A percentile compares a stretch with the other conserved stretches of the same genome.
phyloP scores from a whole-genome alignment of 2,329 filamentous ascomycete genomes.

The Decorospora gaudefroyi region DNA sequence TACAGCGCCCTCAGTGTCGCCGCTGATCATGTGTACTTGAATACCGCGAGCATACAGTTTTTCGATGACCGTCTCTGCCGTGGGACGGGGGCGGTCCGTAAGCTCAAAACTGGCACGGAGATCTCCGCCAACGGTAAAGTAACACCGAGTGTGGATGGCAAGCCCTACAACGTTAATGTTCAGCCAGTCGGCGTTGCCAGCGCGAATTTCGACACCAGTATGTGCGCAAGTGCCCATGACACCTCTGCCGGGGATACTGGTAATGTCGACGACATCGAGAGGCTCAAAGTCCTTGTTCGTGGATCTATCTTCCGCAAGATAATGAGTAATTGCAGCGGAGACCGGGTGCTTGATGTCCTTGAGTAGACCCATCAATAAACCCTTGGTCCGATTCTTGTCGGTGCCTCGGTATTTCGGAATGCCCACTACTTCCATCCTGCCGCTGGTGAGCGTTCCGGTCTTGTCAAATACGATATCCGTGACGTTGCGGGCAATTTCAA shows the following conservation, averaged over 20 bases:
- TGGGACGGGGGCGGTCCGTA: constrained; percentile 54
- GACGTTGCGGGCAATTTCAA: constrained; percentile 65
- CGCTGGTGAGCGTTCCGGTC: constrained; percentile 73
- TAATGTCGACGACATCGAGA: constrained; percentile 30
- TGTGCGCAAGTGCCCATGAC: constrained; percentile 48
- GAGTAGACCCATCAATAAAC: constrained; percentile 49
- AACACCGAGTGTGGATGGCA: constrained; percentile 43
- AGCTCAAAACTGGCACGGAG: constrained; percentile 59
- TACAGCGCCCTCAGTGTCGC: constrained; percentile 59
- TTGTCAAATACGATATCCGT: constrained; percentile 78
- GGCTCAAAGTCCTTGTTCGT: constrained; percentile 12
- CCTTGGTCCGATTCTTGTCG: constrained; percentile 17
- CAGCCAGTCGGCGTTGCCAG: constrained; percentile 57
- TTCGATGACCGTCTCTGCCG: constrained; percentile 57
- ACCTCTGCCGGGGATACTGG: constrained; percentile 51
- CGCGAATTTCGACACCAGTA: constrained; percentile 40
- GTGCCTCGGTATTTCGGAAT: constrained; percentile 22
- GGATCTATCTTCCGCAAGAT: constrained; percentile 12
- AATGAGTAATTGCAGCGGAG: constrained; percentile 52
- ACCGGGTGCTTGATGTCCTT: constrained; percentile 58
- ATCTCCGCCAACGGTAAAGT: constrained; percentile 37
- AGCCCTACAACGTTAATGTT: constrained; percentile 35
- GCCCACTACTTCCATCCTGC: constrained; percentile 52
- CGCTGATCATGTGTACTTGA: constrained; percentile 60
- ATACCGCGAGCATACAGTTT: constrained; percentile 57